Evolutionary conservation across 169 alveolate species (phyloP).

Genomic region (Plasmodium reichenowi): DNA sequence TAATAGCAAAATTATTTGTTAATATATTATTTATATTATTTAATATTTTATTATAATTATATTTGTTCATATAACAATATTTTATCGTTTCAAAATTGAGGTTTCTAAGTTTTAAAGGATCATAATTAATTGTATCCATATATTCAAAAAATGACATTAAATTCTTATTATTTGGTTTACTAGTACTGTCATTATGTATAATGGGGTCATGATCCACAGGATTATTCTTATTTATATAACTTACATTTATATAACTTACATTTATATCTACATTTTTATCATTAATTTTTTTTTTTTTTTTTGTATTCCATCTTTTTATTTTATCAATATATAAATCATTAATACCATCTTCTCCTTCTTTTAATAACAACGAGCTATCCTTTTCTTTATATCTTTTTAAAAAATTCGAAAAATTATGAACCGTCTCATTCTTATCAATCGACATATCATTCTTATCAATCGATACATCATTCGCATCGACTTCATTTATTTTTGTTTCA

Average conservation of each 20-base stretch:
- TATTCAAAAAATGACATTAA: slow-evolving; percentile 16
- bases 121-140: not conserved
- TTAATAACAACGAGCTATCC: not conserved
- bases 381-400: slow-evolving; percentile 16
- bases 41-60: slow-evolving; percentile 10
- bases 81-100: slow-evolving; percentile 23
- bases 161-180: not conserved
- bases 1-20: slow-evolving; percentile 23
- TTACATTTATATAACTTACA: too few relatives aligned
- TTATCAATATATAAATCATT: not conserved
- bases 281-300: not conserved
- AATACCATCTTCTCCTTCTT: not conserved
- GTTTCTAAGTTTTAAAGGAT: slow-evolving; percentile 13
- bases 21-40: slow-evolving; percentile 28
- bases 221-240: too few relatives aligned
- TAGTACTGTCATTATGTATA: too few relatives aligned
- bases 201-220: too few relatives aligned
- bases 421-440: not conserved
- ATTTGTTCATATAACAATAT: not conserved
- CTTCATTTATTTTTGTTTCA: not conserved
- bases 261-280: not conserved
- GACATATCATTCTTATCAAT: not conserved
- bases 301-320: not conserved
- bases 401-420: slow-evolving; percentile 9
- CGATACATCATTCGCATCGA: not conserved